phyloP scores from a whole-genome alignment of 192 early-diverging fungal genomes.

The Fimicolochytrium jonesii region DNA sequence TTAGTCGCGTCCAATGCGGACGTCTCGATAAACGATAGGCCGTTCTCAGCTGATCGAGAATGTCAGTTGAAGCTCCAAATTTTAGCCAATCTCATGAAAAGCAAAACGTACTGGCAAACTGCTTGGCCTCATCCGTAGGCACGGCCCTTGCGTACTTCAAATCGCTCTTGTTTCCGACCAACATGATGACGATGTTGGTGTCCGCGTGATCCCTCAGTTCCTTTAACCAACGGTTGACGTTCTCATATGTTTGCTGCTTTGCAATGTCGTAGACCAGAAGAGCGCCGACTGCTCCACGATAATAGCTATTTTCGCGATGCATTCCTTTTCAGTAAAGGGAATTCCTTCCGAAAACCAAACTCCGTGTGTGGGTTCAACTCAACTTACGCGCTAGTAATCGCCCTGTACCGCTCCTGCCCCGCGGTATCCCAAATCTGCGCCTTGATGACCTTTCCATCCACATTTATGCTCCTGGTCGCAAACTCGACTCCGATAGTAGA shows the following conservation, averaged over 20 bases:
- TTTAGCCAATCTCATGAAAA: background rate
- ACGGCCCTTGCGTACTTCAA: constrained; percentile 93
- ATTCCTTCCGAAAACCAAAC: background rate
- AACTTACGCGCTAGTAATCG: constrained; percentile 51
- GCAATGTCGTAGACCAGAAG: constrained; percentile 97
- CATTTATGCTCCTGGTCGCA: constrained; percentile 91
- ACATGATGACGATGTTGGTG: constrained; percentile 98
- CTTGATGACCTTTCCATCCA: constrained; percentile 97
- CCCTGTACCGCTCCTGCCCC: constrained; percentile 63
- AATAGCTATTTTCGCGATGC: constrained; percentile 54
- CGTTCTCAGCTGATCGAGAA: constrained; percentile 74
- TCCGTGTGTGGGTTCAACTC: background rate
- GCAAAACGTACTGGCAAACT: constrained; percentile 75
- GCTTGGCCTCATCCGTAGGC: constrained; percentile 95
- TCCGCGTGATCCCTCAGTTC: constrained; percentile 97
- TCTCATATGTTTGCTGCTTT: constrained; percentile 93
- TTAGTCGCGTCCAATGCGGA: constrained; percentile 96
- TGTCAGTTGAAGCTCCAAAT: no score
- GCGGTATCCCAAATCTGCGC: constrained; percentile 99
- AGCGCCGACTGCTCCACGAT: constrained; percentile 95
- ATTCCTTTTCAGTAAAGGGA: background rate
- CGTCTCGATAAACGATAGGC: constrained; percentile 95
- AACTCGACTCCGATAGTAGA: constrained; percentile 99
- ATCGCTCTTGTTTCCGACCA: constrained; percentile 95
- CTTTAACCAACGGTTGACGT: constrained; percentile 95